Percentiles rank a stretch among this genome's conserved stretches.
Conservation (phyloP, 2,329 filamentous ascomycete species). For the Colletotrichum sp. region DNA sequence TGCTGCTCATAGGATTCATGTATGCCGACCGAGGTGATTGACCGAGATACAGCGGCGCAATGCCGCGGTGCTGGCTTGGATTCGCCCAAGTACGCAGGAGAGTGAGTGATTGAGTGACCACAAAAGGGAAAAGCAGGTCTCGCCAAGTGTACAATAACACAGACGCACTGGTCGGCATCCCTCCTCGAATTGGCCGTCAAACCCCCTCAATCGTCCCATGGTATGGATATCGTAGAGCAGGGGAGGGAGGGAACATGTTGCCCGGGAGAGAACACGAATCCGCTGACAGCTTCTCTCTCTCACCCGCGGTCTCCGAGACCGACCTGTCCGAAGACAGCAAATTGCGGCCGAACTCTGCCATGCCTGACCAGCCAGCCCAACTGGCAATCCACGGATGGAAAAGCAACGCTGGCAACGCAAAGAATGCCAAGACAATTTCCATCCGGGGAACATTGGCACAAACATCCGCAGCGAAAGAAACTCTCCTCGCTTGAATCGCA, state of each 20-base stretch:
- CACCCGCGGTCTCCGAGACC: background rate
- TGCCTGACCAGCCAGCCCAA: background rate
- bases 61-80: background rate
- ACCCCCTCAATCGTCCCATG: background rate
- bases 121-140: background rate
- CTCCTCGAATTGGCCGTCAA: background rate
- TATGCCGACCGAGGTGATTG: background rate
- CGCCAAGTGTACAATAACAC: background rate
- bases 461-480: background rate
- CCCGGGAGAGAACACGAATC: background rate
- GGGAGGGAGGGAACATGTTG: background rate
- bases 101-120: background rate
- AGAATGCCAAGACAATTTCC: background rate
- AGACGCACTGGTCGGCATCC: background rate
- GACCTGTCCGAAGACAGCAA: background rate
- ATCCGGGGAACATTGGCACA: background rate
- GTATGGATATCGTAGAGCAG: background rate
- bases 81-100: background rate
- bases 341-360: background rate
- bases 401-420: background rate
- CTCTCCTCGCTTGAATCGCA: background rate
- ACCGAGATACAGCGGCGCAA: background rate
- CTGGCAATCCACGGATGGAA: background rate
- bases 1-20: background rate
- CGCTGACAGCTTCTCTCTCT: background rate